Percentiles rank a stretch among this genome's conserved stretches.
Conservation (phyloP, 1,284 basidiomycete genomes). For the Cutaneotrichosporon sp. region DNA sequence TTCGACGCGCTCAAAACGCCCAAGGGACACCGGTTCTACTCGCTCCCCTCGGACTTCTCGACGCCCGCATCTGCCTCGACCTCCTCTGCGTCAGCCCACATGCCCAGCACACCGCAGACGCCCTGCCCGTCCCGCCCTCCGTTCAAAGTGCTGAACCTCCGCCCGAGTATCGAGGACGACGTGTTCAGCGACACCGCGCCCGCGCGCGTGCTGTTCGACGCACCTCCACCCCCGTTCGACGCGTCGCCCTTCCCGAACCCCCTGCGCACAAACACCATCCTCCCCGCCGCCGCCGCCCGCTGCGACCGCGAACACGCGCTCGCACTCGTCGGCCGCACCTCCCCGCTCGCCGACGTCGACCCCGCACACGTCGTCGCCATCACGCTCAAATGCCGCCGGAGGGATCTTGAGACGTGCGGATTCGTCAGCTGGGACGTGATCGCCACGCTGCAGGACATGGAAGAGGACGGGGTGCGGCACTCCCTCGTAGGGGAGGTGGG, state of each 20-base stretch:
- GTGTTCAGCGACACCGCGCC: no score
- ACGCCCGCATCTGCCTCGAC: no score
- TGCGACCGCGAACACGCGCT: background rate
- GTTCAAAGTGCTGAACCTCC: background rate
- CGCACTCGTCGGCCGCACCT: background rate
- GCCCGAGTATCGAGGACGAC: no score
- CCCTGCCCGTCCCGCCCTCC: background rate
- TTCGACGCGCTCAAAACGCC: background rate
- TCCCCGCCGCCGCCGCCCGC: background rate
- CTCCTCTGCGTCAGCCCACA: no score
- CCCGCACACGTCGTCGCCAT: background rate
- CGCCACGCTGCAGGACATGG: background rate
- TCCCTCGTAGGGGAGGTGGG: background rate
- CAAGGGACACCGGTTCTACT: background rate
- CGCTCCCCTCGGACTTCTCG: background rate
- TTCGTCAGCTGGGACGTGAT: background rate
- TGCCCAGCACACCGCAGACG: background rate
- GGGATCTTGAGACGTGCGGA: background rate
- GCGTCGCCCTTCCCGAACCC: no score
- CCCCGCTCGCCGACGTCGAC: background rate
- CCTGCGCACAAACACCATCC: no score
- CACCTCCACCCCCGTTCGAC: no score
- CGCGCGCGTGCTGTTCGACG: no score
- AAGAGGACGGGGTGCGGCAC: background rate
- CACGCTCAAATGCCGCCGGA: background rate